Conservation (phyloP, 345 rosid species). For the Acer saccharum region DNA sequence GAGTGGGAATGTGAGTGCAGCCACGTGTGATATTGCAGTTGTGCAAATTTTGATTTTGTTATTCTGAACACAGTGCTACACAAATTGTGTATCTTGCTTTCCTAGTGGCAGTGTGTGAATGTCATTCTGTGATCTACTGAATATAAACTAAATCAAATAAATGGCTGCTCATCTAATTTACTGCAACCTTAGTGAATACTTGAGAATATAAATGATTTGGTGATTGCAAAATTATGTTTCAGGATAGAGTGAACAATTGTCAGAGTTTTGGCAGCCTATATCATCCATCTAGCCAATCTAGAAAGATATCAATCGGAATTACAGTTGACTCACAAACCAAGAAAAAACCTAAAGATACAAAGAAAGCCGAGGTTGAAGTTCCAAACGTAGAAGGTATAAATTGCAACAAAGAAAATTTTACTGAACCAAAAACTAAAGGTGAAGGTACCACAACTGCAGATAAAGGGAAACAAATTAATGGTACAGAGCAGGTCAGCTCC, state of each 20-base stretch:
- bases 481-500: conserved; percentile 44
- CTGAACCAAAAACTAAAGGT: conserved; percentile 34
- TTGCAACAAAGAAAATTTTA: conserved; percentile 26
- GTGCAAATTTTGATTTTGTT: conserved; percentile 14
- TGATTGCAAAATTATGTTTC: conserved; percentile 27
- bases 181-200: neutral
- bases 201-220: conserved; percentile 13
- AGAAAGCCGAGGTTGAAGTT: conserved; percentile 31
- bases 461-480: conserved; percentile 42
- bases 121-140: conserved; percentile 13
- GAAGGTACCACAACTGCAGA: conserved; percentile 31
- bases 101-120: neutral
- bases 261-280: conserved; percentile 62
- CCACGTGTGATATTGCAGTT: neutral
- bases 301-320: conserved; percentile 89
- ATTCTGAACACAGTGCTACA: neutral
- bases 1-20: neutral
- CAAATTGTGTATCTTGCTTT: neutral
- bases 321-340: conserved; percentile 47
- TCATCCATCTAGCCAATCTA: conserved; percentile 65
- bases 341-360: conserved; percentile 37
- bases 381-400: conserved; percentile 37
- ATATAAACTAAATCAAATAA: neutral
- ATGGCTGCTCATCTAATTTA: neutral
- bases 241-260: conserved; percentile 56